These are phyloP conservation scores for Aspergillus proliferans DNA, from an alignment of 2,329 filamentous ascomycete species.

Conservation along the genomic window DNA sequence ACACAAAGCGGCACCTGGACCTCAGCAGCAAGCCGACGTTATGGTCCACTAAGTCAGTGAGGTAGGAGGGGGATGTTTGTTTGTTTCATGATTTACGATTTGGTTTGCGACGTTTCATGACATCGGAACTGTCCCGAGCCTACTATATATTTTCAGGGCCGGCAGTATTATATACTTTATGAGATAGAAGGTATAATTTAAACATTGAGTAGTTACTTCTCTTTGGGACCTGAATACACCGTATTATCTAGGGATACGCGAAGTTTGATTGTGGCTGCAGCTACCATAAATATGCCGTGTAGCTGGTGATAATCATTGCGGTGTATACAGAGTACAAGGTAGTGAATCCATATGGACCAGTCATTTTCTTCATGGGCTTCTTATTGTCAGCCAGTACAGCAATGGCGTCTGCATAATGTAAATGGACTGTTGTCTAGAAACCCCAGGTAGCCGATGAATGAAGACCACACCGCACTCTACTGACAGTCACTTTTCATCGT, in stretches of 20 bases:
- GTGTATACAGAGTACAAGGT: no score
- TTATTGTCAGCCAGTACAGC: no score
- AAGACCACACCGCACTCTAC: no score
- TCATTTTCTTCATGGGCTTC: no score
- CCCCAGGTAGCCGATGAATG: no score
- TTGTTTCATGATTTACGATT: conserved; percentile 24
- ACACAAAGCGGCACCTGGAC: conserved; percentile 18
- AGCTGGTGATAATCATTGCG: no score
- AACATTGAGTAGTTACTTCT: background rate
- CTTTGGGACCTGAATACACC: background rate
- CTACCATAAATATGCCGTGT: no score
- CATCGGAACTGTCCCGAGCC: conserved; percentile 10
- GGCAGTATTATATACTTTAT: conserved; percentile 17
- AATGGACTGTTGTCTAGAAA: no score
- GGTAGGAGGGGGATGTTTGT: conserved; percentile 2
- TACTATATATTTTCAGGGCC: conserved; percentile 11
- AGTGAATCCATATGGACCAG: no score
- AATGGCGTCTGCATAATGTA: no score
- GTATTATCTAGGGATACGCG: background rate
- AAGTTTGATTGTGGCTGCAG: background rate
- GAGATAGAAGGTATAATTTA: conserved; percentile 20
- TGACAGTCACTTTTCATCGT: no score
- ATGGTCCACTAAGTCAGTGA: conserved; percentile 40
- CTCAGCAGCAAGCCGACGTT: conserved; percentile 35
- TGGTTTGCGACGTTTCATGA: conserved; percentile 25